Percentiles rank a stretch among this genome's conserved stretches.
phyloP scores from a whole-genome alignment of 139 green algal genomes.

The Nannochloris sp. region DNA sequence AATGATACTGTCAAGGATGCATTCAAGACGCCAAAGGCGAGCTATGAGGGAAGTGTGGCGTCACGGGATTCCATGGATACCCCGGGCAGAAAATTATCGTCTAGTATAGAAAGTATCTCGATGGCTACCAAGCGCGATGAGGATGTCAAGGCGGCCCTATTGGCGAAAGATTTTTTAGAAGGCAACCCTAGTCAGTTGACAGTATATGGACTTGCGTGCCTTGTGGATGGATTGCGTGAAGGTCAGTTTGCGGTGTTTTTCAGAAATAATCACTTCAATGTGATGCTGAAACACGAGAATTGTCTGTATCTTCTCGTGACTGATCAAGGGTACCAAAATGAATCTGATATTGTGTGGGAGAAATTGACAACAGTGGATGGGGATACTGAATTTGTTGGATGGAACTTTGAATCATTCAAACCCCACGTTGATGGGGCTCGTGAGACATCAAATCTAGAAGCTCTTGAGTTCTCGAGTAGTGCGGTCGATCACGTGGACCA shows the following conservation, averaged over 20 bases:
- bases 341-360: conserved; percentile 87
- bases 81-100: neutral
- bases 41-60: neutral
- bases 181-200: conserved; percentile 76
- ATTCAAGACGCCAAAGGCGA: conserved; percentile 1
- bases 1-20: conserved; percentile 18
- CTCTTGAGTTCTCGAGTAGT: conserved; percentile 17
- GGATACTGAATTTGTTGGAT: conserved; percentile 54
- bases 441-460: conserved; percentile 2
- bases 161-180: conserved; percentile 67
- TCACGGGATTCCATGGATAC: neutral
- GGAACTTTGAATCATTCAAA: conserved; percentile 29
- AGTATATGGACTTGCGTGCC: conserved; percentile 45
- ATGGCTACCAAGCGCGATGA: neutral
- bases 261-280: conserved; percentile 94
- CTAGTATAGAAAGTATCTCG: neutral
- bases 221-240: conserved; percentile 45
- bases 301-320: conserved; percentile 84
- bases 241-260: conserved; percentile 80
- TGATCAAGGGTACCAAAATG: conserved; percentile 68
- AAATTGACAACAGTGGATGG: conserved; percentile 54
- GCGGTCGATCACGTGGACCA: neutral
- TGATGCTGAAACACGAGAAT: conserved; percentile 61
- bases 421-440: conserved; percentile 16
- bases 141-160: conserved; percentile 17